These are phyloP conservation scores for Bathelium albidoporum DNA, from an alignment of 495 filamentous ascomycete species.

Conservation along the genomic window DNA sequence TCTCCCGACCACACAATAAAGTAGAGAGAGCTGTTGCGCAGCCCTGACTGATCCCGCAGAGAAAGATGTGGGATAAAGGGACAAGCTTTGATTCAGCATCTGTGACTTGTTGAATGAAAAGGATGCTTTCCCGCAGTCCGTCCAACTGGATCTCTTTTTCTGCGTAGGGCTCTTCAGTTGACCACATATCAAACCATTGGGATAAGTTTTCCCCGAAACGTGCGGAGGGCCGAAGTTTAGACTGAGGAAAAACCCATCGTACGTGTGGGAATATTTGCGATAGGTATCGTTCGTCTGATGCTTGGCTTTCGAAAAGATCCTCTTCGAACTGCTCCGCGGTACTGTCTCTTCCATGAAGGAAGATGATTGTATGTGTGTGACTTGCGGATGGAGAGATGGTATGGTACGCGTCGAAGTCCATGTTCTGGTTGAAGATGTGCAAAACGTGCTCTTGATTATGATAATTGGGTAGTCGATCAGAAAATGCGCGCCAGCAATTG, in stretches of 20 bases:
- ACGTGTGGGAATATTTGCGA: conserved; percentile 15
- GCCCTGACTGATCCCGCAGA: conserved; percentile 24
- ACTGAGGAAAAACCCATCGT: conserved; percentile 19
- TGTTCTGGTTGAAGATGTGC: too few species aligned
- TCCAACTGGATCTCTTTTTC: conserved; percentile 8
- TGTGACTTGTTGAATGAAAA: conserved; percentile 6
- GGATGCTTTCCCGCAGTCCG: conserved; percentile 8
- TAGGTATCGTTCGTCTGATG: conserved; percentile 14
- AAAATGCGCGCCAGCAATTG: too few species aligned
- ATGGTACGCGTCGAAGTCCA: too few species aligned
- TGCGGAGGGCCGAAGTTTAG: conserved; percentile 10
- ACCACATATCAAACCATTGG: conserved; percentile 26
- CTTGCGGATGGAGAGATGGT: neutral
- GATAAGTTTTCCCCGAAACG: conserved; percentile 12
- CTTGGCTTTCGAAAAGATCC: conserved; percentile 24
- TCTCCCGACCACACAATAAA: conserved; percentile 2
- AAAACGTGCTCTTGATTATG: too few species aligned
- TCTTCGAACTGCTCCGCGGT: conserved; percentile 15
- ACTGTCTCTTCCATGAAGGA: conserved; percentile 24
- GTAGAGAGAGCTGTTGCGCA: conserved; percentile 19
- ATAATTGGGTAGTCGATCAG: too few species aligned
- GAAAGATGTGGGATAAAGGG: conserved; percentile 11
- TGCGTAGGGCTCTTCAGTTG: conserved; percentile 15
- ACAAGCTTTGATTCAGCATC: conserved; percentile 13
- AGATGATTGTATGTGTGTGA: conserved; percentile 22